Conservation (phyloP, 192 early-diverging fungal species). For the Dimargaris cristalligena region DNA sequence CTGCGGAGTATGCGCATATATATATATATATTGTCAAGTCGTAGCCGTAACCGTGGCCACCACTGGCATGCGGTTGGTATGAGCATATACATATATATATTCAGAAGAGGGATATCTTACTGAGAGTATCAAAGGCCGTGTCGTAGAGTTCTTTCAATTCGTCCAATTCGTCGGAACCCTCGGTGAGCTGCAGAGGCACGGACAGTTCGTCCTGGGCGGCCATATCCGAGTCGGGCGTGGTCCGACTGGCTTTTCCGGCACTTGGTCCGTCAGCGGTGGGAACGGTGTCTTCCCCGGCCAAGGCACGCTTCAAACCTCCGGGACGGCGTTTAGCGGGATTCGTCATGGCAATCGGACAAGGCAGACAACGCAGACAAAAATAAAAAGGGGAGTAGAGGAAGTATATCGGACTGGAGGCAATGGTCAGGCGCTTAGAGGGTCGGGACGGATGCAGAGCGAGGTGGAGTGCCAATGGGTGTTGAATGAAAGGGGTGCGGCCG, state of each 20-base stretch:
- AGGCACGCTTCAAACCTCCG: conserved; percentile 26
- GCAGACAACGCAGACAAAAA: too few species aligned
- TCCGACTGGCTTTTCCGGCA: conserved; percentile 18
- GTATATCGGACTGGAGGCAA: too few species aligned
- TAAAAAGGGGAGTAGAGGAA: too few species aligned
- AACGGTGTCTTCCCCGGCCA: conserved; percentile 24
- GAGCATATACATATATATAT: neutral
- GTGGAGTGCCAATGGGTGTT: too few species aligned
- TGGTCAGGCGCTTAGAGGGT: too few species aligned
- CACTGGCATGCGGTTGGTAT: neutral
- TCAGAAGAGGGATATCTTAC: neutral
- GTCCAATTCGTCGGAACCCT: conserved; percentile 27
- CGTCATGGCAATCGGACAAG: neutral
- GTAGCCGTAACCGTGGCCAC: neutral
- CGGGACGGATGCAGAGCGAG: too few species aligned
- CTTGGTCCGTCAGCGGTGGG: conserved; percentile 23
- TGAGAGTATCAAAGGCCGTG: conserved; percentile 25
- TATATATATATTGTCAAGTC: too few species aligned
- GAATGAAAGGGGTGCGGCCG: too few species aligned
- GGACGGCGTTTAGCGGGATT: conserved; percentile 23
- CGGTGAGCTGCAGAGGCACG: conserved; percentile 12
- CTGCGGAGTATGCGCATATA: neutral
- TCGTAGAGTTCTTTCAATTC: conserved; percentile 33
- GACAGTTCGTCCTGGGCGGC: conserved; percentile 6
- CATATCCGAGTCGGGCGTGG: neutral